Evolutionary conservation across 2,329 filamentous ascomycete species (phyloP).

Genomic region (Falciphora oryzae): DNA sequence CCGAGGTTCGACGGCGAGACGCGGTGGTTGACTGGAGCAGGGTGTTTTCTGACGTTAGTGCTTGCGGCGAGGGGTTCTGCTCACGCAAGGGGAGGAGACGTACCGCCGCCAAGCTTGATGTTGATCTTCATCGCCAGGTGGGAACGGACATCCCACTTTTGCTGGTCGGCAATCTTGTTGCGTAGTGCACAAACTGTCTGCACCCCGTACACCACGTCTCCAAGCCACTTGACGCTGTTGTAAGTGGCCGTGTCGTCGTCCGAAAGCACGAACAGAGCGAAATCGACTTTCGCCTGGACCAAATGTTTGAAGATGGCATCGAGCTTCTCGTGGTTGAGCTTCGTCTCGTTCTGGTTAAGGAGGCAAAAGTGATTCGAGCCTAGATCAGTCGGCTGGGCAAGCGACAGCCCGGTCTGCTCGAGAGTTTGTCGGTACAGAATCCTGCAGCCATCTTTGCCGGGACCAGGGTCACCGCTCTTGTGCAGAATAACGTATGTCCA

Average conservation of each 20-base stretch:
- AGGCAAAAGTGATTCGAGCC: neutral
- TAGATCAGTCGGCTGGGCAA: neutral
- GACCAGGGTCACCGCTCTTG: too few relatives aligned
- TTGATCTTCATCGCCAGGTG: slow-evolving; percentile 78
- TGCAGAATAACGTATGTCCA: too few relatives aligned
- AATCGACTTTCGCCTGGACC: slow-evolving; percentile 11
- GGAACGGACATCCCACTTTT: slow-evolving; percentile 48
- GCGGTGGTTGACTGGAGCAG: slow-evolving; percentile 52
- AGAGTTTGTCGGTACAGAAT: neutral
- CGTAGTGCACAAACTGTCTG: slow-evolving; percentile 59
- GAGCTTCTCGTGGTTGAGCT: neutral
- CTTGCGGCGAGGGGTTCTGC: too few relatives aligned
- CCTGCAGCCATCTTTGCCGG: neutral
- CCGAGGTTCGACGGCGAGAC: neutral
- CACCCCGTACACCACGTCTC: slow-evolving; percentile 61
- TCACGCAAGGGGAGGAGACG: neutral
- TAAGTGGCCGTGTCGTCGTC: slow-evolving; percentile 46
- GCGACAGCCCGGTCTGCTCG: neutral
- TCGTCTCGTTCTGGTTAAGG: neutral
- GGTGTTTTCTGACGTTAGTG: neutral
- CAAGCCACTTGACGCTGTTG: slow-evolving; percentile 59
- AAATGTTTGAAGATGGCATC: neutral
- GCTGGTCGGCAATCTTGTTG: slow-evolving; percentile 25
- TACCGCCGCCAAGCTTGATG: slow-evolving; percentile 62
- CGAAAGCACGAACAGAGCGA: slow-evolving; percentile 53